Percentiles rank a stretch among this genome's conserved stretches.
Conservation (phyloP, 805 yeast species). For the Brettanomyces sp. region DNA sequence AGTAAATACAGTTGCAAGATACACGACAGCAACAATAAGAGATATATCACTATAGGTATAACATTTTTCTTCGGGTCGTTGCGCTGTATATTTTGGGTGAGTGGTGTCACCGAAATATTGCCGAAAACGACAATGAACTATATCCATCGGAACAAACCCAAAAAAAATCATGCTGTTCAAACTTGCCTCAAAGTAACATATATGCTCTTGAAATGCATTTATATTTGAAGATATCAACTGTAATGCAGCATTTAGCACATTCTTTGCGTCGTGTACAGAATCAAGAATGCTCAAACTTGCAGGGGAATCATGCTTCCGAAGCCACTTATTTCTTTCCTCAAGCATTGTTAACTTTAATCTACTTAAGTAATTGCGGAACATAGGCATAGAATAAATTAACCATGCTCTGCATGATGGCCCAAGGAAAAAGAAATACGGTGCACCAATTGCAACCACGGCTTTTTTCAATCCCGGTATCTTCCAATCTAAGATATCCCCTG, state of each 20-base stretch:
- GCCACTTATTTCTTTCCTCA: neutral
- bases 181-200: conserved; percentile 10
- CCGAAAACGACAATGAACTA: conserved; percentile 5
- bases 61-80: neutral
- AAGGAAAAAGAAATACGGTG: too few species aligned
- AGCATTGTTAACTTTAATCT: neutral
- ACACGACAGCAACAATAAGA: conserved; percentile 9
- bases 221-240: conserved; percentile 6
- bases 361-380: neutral
- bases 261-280: neutral
- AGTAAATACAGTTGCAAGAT: conserved; percentile 5
- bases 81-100: conserved; percentile 1
- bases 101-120: conserved; percentile 6
- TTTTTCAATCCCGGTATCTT: neutral
- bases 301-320: neutral
- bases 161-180: conserved; percentile 8
- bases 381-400: neutral
- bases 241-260: conserved; percentile 1
- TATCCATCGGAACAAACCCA: conserved; percentile 7
- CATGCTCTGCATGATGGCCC: neutral
- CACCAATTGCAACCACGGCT: neutral
- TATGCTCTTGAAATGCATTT: conserved; percentile 15
- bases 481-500: neutral
- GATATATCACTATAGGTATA: conserved; percentile 10
- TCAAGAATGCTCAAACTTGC: neutral